phyloP scores from a whole-genome alignment of 208 protist genomes.

The Acanthamoeba royreba region DNA sequence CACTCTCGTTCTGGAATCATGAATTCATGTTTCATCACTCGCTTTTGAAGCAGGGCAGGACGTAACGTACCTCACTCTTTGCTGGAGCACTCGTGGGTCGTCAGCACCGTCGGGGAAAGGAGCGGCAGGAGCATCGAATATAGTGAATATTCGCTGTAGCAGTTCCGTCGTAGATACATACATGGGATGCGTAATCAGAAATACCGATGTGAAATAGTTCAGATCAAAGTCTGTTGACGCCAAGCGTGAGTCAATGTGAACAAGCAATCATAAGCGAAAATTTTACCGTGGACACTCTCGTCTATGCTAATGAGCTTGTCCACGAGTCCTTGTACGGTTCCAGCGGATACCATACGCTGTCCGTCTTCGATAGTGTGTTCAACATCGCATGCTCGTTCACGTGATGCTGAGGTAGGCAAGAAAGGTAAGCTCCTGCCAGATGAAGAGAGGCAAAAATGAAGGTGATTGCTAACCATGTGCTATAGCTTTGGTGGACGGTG shows the following conservation, averaged over 20 bases:
- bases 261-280: neutral
- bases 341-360: neutral
- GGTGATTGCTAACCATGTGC: no score
- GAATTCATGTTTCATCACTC: neutral
- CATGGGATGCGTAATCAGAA: conserved; percentile 28
- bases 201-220: neutral
- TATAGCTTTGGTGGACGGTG: neutral
- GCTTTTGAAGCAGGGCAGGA: neutral
- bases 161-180: neutral
- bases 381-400: neutral
- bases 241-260: no score
- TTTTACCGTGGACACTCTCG: neutral
- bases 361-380: neutral
- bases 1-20: neutral
- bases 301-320: conserved; percentile 9
- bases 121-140: neutral
- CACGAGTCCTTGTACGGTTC: neutral
- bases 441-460: neutral
- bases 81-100: neutral
- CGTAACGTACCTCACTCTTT: neutral
- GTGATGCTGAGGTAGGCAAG: neutral
- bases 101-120: neutral
- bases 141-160: neutral
- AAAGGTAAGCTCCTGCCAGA: neutral
- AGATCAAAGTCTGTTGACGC: conserved; percentile 9